These are phyloP conservation scores for Eimeria sp. DNA, from an alignment of 169 alveolate species.

Conservation along the genomic window DNA sequence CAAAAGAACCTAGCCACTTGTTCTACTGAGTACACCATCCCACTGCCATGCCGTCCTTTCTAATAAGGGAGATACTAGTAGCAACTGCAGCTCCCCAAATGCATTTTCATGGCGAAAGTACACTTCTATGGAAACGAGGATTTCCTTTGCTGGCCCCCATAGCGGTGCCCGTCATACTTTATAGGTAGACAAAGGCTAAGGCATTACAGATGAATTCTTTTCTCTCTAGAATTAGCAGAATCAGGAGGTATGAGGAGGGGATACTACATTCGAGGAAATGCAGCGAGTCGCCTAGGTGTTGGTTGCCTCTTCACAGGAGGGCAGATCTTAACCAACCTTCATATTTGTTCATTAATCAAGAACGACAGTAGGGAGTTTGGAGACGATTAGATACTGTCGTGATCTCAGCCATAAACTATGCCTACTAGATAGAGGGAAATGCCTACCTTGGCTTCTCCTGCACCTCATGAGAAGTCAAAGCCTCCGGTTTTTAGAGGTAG, in stretches of 20 bases:
- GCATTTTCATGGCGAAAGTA: neutral
- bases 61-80: neutral
- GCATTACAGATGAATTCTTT: neutral
- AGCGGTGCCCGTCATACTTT: neutral
- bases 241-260: neutral
- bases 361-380: conserved; percentile 96
- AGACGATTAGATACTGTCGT: conserved; percentile 97
- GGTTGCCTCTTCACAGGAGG: neutral
- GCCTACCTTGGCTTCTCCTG: conserved; percentile 89
- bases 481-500: conserved; percentile 98
- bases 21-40: too few species aligned
- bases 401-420: conserved; percentile 96
- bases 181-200: neutral
- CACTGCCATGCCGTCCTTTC: neutral
- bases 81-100: neutral
- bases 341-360: conserved; percentile 89
- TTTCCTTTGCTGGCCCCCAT: neutral
- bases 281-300: neutral
- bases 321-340: neutral
- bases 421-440: conserved; percentile 94
- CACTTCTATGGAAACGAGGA: neutral
- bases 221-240: neutral
- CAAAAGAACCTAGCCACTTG: too few species aligned
- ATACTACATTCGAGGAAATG: neutral
- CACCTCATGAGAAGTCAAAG: conserved; percentile 95